Evolutionary conservation across 192 early-diverging fungal genomes (phyloP), one percentile per base, ranked within the genome.

Genomic region (Umbelopsis vinacea): DNA sequence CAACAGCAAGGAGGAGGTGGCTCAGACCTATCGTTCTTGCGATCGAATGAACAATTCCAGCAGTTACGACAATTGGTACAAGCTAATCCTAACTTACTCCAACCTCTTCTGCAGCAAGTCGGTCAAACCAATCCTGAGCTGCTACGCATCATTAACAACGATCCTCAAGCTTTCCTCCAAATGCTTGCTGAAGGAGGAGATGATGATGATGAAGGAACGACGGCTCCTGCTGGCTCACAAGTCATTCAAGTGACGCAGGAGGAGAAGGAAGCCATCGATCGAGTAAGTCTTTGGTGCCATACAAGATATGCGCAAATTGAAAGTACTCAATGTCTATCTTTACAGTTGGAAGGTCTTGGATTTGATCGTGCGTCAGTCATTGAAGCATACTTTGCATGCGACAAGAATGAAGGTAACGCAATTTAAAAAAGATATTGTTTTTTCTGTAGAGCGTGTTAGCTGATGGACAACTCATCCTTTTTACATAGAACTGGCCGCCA

Each of bases 311-410:
- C 23, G n/a, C 14, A 17, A 8, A 24, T 21, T 14, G 52, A 43
- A n/a, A 43, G 77, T 17, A n/a, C 33, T 33, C 17, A 19, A 35
- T 29, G 21, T 55, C 71, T 53, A 40, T 38, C 52, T 21, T 46
- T 50, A 33, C 79, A 90, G 90, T 76, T 99, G 73, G 87, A 89
- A 76, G 92, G 77, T 17, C 83, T 98, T 33, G 97, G 97, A 7
- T 98, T 99, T 77, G 89, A 92, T 69, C 85, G 93, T 52, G 86
- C 86, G 47, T 66, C 86, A 6, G 97, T 89, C 45, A 89, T 97
- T 69, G 93, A 98, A 82, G 97, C 97, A 29, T 99, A 89, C 84
- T 88, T 99, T 83, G 94, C 94, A 17, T 99, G 97, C 77, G 97
- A 99, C 70, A 96, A 96, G 81, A 95, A 98, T 81, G 97, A 99